Evolutionary conservation across 805 yeast genomes (phyloP), one percentile per base, ranked within the genome.

Genomic region (Candida taoyuanica): DNA sequence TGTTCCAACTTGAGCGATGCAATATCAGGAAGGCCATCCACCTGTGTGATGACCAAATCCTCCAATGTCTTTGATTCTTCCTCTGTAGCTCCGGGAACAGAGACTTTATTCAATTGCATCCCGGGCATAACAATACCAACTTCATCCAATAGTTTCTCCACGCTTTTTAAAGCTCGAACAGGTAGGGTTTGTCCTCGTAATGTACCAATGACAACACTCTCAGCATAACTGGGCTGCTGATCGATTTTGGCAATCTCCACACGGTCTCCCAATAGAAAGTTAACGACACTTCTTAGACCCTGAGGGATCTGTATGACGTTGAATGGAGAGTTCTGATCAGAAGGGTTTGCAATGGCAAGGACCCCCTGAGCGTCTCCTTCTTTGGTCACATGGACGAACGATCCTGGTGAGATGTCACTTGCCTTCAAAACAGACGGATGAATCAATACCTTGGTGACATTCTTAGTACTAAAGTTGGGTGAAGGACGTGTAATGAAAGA

Each of bases 51-150:
- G 2, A 51, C 30, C 11, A 52, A 26, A 3, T 49, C 46, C 2
- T 50, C 45, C 11, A 29, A 25, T 1, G 33, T 27, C 25, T 47
- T 47, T 19, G 46, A 53, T 11, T 53, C 52, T 5, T 37, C 43
- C 23, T 48, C 49, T 3, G 31, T 17, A 14, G 29, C 46, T 9
- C 44, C 47, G 13, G 55, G 48, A 14, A 43, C 26, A 17, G 37
- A 38, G 18, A 60, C 47, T 9, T 58, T 50, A 5, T 48, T 42
- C 31, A 68, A 59, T 15, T 43, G 46, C 62, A 72, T 62, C 7
- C 82, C 82, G 1, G 87, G 81, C 52, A 74, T 73, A 1, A 83
- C 45, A 7, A 85, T 53, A 0, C 89, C 88, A 21, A 72, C 62
- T 18, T 79, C 81, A 33, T 67, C 62, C 8, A 81, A 46, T 1